These are phyloP conservation scores for Fraxinus quadrangulata DNA, from an alignment of 257 asterid species.

Conservation along the genomic window DNA sequence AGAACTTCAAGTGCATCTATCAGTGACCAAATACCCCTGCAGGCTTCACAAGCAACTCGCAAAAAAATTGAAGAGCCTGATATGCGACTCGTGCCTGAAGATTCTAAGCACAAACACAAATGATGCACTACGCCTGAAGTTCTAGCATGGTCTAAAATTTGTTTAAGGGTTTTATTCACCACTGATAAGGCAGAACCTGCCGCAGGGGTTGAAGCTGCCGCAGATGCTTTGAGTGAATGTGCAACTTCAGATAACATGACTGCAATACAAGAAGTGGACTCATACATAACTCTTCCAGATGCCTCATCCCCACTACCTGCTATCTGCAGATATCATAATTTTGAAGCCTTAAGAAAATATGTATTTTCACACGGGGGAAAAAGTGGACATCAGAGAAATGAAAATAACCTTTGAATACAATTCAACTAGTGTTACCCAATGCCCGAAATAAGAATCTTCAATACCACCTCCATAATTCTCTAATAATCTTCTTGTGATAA, in stretches of 20 bases:
- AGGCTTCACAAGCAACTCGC: constrained; percentile 95
- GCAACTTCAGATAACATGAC: constrained; percentile 72
- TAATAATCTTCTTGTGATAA: constrained; percentile 65
- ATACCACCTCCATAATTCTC: constrained; percentile 59
- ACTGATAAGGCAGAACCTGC: constrained; percentile 43
- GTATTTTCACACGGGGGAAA: constrained; percentile 22
- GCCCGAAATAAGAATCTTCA: constrained; percentile 59
- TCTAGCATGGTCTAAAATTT: constrained; percentile 68
- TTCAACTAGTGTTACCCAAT: constrained; percentile 72
- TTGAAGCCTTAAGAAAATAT: constrained; percentile 26
- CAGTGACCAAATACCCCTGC: constrained; percentile 82
- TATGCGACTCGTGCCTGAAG: constrained; percentile 81
- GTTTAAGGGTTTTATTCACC: constrained; percentile 52
- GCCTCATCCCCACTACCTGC: constrained; percentile 59
- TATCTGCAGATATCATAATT: constrained; percentile 53
- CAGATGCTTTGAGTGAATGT: constrained; percentile 66
- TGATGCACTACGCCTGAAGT: constrained; percentile 62
- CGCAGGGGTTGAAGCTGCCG: constrained; percentile 49
- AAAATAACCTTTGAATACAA: constrained; percentile 76
- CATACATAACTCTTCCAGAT: constrained; percentile 75
- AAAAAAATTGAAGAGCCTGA: constrained; percentile 84
- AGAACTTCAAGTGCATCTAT: constrained; percentile 73
- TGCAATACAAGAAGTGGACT: constrained; percentile 81
- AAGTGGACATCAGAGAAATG: constrained; percentile 18
- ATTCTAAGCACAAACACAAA: constrained; percentile 77